Evolutionary conservation across 257 asterid species (phyloP), one percentile per base, ranked within the genome.

Genomic region (Leonotis leonurus): DNA sequence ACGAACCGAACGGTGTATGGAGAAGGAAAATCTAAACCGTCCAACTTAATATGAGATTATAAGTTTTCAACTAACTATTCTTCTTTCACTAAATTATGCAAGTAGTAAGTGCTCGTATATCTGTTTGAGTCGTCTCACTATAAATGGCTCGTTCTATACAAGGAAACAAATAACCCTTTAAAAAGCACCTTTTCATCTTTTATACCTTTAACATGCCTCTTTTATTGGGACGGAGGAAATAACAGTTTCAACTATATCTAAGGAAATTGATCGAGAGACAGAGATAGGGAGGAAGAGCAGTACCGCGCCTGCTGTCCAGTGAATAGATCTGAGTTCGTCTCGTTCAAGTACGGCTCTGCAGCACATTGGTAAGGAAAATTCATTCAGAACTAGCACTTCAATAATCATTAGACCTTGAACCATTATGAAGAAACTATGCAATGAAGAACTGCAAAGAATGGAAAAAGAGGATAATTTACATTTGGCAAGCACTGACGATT

Each of bases 231-330:
- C n/a, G n/a, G n/a, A n/a, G n/a, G n/a, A n/a, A n/a, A n/a, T 22
- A 8, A 40, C n/a, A 37, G 2, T 13, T 3, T 40, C 26, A 59
- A 13, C 65, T 24, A 3, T n/a, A 11, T 13, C 13, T 2, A 17
- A 59, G 40, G 40, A 25, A 60, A 25, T 35, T 60, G 36, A 25
- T 60, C 17, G 14, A 25, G 5, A 43, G 41, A 16, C 51, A 25
- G 33, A 40, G 64, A 57, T 56, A 37, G 40, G 30, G 67, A 25
- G 65, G 35, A 55, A 35, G 69, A 62, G 33, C 12, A 18, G 46
- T 78, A 90, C 95, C 53, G 93, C 91, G 51, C 85, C 90, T 25
- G 89, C 71, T 26, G 96, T 73, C 98, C 96, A 88, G 50, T 79
- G 83, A 64, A 88, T 83, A 39, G 94, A 85, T 67, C 40, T 67